Percentiles rank a stretch among this genome's conserved stretches.
Evolutionary conservation across 129 eudicot species (phyloP).

Genomic region (Saposhnikovia divaricata): DNA sequence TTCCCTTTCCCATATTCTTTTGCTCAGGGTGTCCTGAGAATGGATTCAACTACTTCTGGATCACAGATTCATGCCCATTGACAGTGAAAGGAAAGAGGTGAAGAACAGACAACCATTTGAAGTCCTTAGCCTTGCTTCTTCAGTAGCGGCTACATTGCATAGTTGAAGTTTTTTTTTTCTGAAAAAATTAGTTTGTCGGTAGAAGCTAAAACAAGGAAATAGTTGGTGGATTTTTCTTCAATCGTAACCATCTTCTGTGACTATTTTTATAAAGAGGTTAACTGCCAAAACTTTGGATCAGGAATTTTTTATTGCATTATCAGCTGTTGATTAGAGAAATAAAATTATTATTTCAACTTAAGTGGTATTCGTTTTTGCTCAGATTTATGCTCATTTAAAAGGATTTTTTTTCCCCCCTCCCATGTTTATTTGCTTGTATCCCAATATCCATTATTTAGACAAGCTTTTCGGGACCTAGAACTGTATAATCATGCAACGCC

Average conservation of each 20-base stretch:
- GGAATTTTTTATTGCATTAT: neutral
- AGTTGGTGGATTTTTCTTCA: neutral
- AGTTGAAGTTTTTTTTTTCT: conserved; percentile 19
- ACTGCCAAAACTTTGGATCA: neutral
- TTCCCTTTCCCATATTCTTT: neutral
- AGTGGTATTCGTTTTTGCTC: neutral
- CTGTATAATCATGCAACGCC: neutral
- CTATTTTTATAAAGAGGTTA: neutral
- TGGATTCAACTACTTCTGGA: conserved; percentile 85
- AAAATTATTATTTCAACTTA: neutral
- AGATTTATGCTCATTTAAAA: neutral
- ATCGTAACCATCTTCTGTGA: neutral
- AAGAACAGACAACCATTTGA: conserved; percentile 77
- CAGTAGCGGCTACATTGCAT: conserved; percentile 89
- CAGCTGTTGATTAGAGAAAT: neutral
- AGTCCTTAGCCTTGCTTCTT: conserved; percentile 76
- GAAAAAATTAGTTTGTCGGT: neutral
- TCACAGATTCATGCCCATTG: conserved; percentile 88
- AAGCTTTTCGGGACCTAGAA: neutral
- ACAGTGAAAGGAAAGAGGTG: conserved; percentile 90
- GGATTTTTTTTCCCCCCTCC: too few relatives aligned
- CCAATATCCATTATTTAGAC: too few relatives aligned
- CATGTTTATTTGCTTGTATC: too few relatives aligned
- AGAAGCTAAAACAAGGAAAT: too few relatives aligned
- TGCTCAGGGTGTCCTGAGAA: conserved; percentile 56